phyloP scores from a whole-genome alignment of 768 basidiomycete species.

The Trichaptum fuscoviolaceum region DNA sequence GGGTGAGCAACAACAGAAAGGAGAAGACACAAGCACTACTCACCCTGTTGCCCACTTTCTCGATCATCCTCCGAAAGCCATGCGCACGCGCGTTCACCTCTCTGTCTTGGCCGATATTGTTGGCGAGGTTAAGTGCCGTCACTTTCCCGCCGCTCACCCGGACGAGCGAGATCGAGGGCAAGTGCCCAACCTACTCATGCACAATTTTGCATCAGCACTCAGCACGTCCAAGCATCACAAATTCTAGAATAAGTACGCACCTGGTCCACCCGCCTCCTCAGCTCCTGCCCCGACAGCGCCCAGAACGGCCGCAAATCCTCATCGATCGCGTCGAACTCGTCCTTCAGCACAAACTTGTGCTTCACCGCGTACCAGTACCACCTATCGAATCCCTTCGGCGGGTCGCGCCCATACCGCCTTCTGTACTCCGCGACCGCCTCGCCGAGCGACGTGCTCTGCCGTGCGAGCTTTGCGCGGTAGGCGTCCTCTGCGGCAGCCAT shows the following conservation, averaged over 20 bases:
- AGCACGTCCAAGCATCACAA: not conserved
- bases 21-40: not conserved
- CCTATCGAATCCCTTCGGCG: conserved; percentile 39
- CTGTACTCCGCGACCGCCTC: conserved; percentile 40
- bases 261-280: conserved; percentile 26
- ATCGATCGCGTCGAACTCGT: conserved; percentile 36
- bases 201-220: too few species aligned
- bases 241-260: conserved; percentile 14
- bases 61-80: conserved; percentile 40
- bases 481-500: conserved; percentile 37
- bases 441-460: conserved; percentile 38
- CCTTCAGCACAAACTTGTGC: conserved; percentile 36
- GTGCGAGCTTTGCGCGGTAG: conserved; percentile 32
- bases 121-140: conserved; percentile 32
- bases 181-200: conserved; percentile 37
- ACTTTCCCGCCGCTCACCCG: conserved; percentile 31
- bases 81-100: conserved; percentile 39
- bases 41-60: conserved; percentile 33
- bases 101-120: conserved; percentile 31
- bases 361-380: conserved; percentile 40
- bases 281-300: conserved; percentile 32
- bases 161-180: conserved; percentile 40
- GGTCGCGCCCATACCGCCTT: conserved; percentile 35
- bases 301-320: conserved; percentile 40
- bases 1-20: not conserved